Evolutionary conservation across 176 grass and related monocot species (phyloP).

Genomic region (Cocos nucifera): DNA sequence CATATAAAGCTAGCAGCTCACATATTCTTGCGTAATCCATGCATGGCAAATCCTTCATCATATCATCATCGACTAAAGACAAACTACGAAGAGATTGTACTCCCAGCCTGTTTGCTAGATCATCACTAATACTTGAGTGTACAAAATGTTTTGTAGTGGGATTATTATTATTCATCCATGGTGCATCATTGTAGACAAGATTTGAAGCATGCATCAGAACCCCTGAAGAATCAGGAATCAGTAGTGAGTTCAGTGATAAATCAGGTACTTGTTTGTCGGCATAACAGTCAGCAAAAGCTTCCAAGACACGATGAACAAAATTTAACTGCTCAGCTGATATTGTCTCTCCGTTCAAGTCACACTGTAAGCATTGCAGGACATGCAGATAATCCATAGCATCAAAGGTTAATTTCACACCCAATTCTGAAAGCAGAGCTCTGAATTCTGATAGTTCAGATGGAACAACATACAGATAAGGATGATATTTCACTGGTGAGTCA

Average conservation of each 20-base stretch:
- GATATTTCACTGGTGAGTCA: constrained; percentile 96
- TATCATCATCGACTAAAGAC: constrained; percentile 79
- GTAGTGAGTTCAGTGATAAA: constrained; percentile 48
- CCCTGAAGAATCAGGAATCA: constrained; percentile 79
- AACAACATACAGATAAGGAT: constrained; percentile 90
- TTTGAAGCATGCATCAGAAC: constrained; percentile 58
- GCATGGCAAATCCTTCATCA: constrained; percentile 81
- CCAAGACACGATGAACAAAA: constrained; percentile 83
- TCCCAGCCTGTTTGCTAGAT: constrained; percentile 73
- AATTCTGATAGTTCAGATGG: constrained; percentile 86
- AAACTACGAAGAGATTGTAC: constrained; percentile 73
- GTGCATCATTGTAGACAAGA: constrained; percentile 91
- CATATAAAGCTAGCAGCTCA: constrained; percentile 82
- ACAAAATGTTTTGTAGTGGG: constrained; percentile 59
- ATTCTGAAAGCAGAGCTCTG: constrained; percentile 58
- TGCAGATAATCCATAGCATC: constrained; percentile 77
- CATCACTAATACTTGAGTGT: constrained; percentile 74
- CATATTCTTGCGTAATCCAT: constrained; percentile 84
- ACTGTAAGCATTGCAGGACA: constrained; percentile 47
- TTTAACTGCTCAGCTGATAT: constrained; percentile 66
- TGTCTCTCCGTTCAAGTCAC: constrained; percentile 64
- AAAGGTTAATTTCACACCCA: constrained; percentile 88
- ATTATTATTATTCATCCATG: constrained; percentile 69
- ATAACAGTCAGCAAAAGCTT: constrained; percentile 84
- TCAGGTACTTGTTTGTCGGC: constrained; percentile 50